Evolutionary conservation across 352 stramenopile genomes (phyloP).

Genomic region (Phytophthora syringae): DNA sequence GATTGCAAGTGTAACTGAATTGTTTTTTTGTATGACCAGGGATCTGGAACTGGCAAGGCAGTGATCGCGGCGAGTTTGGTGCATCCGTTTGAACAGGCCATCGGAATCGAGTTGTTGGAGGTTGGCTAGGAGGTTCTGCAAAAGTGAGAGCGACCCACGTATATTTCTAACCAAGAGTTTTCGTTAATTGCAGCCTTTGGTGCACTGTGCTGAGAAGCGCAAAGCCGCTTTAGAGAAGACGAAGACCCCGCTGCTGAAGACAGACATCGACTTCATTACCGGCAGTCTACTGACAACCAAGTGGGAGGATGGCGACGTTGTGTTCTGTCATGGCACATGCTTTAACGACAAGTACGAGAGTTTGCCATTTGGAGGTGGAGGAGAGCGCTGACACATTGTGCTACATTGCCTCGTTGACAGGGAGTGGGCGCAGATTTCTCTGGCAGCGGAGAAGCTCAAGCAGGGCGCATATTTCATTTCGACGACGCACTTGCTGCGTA

Average conservation of each 20-base stretch:
- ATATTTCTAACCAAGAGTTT: neutral
- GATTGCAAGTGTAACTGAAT: neutral
- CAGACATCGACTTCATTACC: slow-evolving; percentile 81
- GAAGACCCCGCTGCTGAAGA: slow-evolving; percentile 40
- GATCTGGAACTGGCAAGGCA: slow-evolving; percentile 82
- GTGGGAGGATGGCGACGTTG: slow-evolving; percentile 79
- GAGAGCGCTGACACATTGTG: neutral
- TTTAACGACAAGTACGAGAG: slow-evolving; percentile 78
- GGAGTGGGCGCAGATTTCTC: slow-evolving; percentile 82
- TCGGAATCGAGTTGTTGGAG: slow-evolving; percentile 83
- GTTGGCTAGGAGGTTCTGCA: slow-evolving; percentile 23
- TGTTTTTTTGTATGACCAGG: slow-evolving; percentile 36
- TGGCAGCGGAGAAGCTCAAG: slow-evolving; percentile 82
- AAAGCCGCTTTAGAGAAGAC: slow-evolving; percentile 58
- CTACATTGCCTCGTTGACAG: slow-evolving; percentile 27
- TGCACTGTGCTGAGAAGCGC: slow-evolving; percentile 80
- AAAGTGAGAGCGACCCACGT: no score
- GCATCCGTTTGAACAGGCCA: slow-evolving; percentile 84
- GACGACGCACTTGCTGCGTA: slow-evolving; percentile 79
- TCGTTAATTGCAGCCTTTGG: slow-evolving; percentile 52
- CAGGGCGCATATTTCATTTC: slow-evolving; percentile 88
- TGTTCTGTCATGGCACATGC: slow-evolving; percentile 88
- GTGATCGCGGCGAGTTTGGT: slow-evolving; percentile 80
- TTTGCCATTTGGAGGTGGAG: neutral
- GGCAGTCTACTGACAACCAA: slow-evolving; percentile 66